Conservation (phyloP, 495 filamentous ascomycete genomes). For the Aspergillus diversus region DNA sequence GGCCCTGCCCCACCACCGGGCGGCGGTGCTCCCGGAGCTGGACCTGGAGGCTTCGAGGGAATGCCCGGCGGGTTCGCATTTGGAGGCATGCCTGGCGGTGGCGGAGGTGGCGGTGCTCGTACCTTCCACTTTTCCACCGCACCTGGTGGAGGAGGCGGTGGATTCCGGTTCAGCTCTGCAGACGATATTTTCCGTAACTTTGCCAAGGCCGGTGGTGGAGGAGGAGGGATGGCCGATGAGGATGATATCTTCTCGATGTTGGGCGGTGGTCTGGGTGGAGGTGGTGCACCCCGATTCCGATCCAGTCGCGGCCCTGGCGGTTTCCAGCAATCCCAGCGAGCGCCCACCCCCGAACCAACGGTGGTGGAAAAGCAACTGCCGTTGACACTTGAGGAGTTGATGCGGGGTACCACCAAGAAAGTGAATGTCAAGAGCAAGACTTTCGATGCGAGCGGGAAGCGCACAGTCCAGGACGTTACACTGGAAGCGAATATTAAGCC, state of each 20-base stretch:
- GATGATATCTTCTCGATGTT: conserved; percentile 58
- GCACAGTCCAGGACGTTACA: conserved; percentile 83
- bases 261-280: conserved; percentile 45
- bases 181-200: conserved; percentile 86
- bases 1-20: conserved; percentile 69
- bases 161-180: conserved; percentile 81
- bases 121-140: conserved; percentile 78
- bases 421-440: conserved; percentile 97
- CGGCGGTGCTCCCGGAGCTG: conserved; percentile 40
- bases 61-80: conserved; percentile 61
- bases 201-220: conserved; percentile 55
- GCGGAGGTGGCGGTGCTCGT: conserved; percentile 61
- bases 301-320: conserved; percentile 42
- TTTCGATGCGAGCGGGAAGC: conserved; percentile 81
- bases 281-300: conserved; percentile 40
- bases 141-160: conserved; percentile 52
- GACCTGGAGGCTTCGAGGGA: conserved; percentile 50
- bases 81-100: conserved; percentile 58
- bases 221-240: conserved; percentile 56
- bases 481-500: conserved; percentile 93
- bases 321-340: conserved; percentile 52
- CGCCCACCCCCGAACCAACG: conserved; percentile 80
- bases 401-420: conserved; percentile 84
- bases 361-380: conserved; percentile 84
- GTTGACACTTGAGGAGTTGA: conserved; percentile 86